Conservation (phyloP, 495 filamentous ascomycete species). For the Xeromyces bisporus region DNA sequence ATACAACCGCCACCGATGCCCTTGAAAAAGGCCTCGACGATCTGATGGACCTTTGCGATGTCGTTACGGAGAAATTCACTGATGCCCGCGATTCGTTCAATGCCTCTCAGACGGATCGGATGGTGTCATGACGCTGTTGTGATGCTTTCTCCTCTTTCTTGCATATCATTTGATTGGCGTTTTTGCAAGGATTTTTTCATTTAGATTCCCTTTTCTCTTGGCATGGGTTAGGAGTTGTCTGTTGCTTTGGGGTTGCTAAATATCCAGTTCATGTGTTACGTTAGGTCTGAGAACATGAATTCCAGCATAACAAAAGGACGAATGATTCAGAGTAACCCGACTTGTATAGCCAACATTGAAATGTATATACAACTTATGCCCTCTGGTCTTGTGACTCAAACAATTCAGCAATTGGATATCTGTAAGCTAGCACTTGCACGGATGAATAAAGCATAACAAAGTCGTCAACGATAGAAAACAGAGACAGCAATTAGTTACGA, state of each 20-base stretch:
- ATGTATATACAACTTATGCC: too few relatives aligned
- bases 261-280: background rate
- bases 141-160: slow-evolving; percentile 1
- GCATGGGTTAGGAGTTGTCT: background rate
- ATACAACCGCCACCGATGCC: slow-evolving; percentile 63
- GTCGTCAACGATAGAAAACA: slow-evolving; percentile 7
- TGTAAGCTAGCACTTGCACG: too few relatives aligned
- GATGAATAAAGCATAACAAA: slow-evolving; percentile 8
- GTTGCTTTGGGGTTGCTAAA: background rate
- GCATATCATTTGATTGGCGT: slow-evolving; percentile 4
- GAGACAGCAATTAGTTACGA: slow-evolving; percentile 34
- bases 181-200: slow-evolving; percentile 1
- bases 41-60: slow-evolving; percentile 77
- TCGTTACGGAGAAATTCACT: slow-evolving; percentile 74
- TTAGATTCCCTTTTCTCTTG: background rate
- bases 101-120: slow-evolving; percentile 20
- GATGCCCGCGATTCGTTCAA: slow-evolving; percentile 45
- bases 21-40: slow-evolving; percentile 80
- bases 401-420: too few relatives aligned
- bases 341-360: too few relatives aligned
- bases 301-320: too few relatives aligned
- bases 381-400: too few relatives aligned
- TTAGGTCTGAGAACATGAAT: too few relatives aligned
- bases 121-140: slow-evolving; percentile 15
- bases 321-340: too few relatives aligned